A percentile compares a stretch with the other conserved stretches of the same genome.
Evolutionary conservation across 228 moss, liverwort and hornwort genomes (phyloP).

Genomic region (Sphagnum fallax): DNA sequence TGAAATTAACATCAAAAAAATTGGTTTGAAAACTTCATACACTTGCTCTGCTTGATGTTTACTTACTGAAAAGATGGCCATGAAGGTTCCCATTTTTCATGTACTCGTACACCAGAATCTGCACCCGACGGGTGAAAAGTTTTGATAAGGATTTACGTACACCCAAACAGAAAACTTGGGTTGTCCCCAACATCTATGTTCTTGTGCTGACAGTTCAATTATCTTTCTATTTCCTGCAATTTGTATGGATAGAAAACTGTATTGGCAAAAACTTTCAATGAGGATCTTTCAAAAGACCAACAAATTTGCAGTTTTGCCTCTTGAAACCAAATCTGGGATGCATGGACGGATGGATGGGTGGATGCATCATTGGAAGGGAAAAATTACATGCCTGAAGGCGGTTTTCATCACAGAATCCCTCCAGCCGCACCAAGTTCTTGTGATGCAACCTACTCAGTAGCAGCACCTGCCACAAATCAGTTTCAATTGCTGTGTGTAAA

Average conservation of each 20-base stretch:
- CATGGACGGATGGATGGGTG: too few relatives aligned
- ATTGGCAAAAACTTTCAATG: not conserved
- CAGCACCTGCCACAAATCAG: conserved; percentile 17
- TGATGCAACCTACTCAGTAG: conserved; percentile 66
- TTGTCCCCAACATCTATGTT: not conserved
- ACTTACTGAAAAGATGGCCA: conserved; percentile 45
- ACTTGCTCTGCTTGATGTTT: too few relatives aligned
- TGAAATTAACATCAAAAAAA: too few relatives aligned
- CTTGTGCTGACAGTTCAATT: not conserved
- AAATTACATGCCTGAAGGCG: not conserved
- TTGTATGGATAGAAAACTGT: not conserved
- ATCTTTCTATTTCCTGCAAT: not conserved
- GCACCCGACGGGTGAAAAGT: not conserved
- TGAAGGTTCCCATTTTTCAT: conserved; percentile 74
- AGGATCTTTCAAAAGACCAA: not conserved
- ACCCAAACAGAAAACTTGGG: too few relatives aligned
- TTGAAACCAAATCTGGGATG: too few relatives aligned
- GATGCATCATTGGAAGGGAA: not conserved
- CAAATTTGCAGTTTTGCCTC: not conserved
- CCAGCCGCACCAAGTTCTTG: conserved; percentile 65
- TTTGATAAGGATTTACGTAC: too few relatives aligned
- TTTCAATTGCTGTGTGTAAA: not conserved
- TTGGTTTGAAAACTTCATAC: too few relatives aligned
- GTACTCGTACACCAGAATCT: conserved; percentile 80
- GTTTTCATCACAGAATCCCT: conserved; percentile 75